Evolutionary conservation across 2,329 filamentous ascomycete genomes (phyloP).

Genomic region (Fusarium pseudonygamai): DNA sequence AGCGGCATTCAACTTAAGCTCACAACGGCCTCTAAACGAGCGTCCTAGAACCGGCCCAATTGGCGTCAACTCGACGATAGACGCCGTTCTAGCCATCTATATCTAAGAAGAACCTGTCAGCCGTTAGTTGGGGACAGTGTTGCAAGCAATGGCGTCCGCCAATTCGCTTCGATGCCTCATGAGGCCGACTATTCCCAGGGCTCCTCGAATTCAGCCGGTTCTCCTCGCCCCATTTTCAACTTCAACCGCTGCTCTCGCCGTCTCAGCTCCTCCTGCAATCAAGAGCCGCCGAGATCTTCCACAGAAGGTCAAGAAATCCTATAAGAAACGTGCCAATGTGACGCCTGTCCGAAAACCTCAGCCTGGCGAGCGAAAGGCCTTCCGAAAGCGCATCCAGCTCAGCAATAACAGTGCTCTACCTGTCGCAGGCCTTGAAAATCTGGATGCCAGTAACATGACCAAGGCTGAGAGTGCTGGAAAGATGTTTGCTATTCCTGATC

Average conservation of each 20-base stretch:
- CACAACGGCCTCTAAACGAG: constrained; percentile 36
- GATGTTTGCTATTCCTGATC: constrained; percentile 74
- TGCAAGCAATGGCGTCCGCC: constrained; percentile 50
- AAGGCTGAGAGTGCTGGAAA: constrained; percentile 67
- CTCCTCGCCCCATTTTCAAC: constrained; percentile 55
- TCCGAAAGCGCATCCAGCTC: constrained; percentile 88
- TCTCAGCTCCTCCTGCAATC: constrained; percentile 42
- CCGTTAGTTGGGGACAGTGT: not conserved
- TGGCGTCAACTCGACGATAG: constrained; percentile 44
- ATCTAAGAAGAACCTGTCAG: constrained; percentile 8
- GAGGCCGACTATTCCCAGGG: constrained; percentile 47
- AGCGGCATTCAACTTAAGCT: constrained; percentile 39
- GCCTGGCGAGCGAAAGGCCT: constrained; percentile 84
- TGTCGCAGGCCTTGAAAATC: constrained; percentile 72
- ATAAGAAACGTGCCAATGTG: constrained; percentile 61
- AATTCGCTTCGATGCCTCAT: constrained; percentile 56
- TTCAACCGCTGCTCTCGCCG: constrained; percentile 42
- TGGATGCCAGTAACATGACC: constrained; percentile 65
- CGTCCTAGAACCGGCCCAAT: constrained; percentile 41
- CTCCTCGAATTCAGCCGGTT: constrained; percentile 48
- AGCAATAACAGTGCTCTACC: constrained; percentile 93
- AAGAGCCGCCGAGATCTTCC: constrained; percentile 51
- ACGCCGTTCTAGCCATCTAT: not conserved
- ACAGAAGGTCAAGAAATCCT: constrained; percentile 56
- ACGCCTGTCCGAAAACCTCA: constrained; percentile 65